Base-by-base conservation (phyloP, 768 basidiomycete genomes). In the Tylopilus vinaceipallidus region DNA sequence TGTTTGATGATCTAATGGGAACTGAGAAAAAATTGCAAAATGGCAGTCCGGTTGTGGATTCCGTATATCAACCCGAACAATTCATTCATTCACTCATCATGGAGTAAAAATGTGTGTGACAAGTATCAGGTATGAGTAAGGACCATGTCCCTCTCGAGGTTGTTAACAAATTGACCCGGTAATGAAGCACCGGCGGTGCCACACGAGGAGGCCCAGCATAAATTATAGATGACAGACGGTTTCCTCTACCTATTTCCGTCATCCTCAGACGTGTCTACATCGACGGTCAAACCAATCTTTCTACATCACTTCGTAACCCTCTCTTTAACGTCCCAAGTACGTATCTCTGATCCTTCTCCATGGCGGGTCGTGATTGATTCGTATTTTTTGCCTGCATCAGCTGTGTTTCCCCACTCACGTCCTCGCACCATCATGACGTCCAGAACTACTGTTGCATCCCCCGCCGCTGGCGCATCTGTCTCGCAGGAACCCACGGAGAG, bases 191-290 rank as follows among this genome's bases (percentile, higher is more conserved):
- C 6, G 24, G 16, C n/a, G n/a, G n/a, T n/a, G 24, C 24, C 29
- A 19, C 39, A 33, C 33, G 56, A 43, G 45, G 47, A 33, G 16
- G 8, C 20, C 13, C n/a, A 34, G 43, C 58, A 61, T 61, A 61
- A 61, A 62, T 26, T n/a, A 38, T 29, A 27, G 45, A 30, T 11
- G 23, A 27, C 11, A 11, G 23, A 44, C 8, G 22, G 6, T 9
- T n/a, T 33, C 19, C 32, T 27, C 13, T 33, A 16, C 13, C 32
- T 27, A 52, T 16, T 32, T 23, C 40, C 10, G 4, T 40, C 34
- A 22, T 22, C 44, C 35, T 36, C 52, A 29, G 33, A 41, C 17
- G 20, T 33, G 19, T 22, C 13, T 17, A 22, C 35, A 49, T 2
- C 3, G 32, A 11, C 32, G 16, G 3, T 24, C 39, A 17, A 34